Evolutionary conservation across 805 yeast species (phyloP).

Genomic region (Saccharomycopsis fibuligera): DNA sequence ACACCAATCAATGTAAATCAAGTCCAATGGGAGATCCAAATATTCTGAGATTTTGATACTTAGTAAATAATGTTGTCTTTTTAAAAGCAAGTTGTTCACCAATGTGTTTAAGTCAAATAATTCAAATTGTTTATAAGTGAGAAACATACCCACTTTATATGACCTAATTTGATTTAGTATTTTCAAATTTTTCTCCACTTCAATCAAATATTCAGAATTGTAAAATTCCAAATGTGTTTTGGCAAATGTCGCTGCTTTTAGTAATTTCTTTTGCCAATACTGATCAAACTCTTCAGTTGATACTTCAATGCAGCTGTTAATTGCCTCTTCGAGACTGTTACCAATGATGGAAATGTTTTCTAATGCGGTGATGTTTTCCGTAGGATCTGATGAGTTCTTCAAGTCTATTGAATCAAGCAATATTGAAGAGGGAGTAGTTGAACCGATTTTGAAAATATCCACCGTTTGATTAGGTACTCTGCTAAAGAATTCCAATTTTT

Average conservation of each 20-base stretch:
- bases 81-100: slow-evolving; percentile 45
- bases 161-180: slow-evolving; percentile 66
- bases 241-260: slow-evolving; percentile 83
- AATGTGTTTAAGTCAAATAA: slow-evolving; percentile 43
- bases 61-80: slow-evolving; percentile 53
- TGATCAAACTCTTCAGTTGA: slow-evolving; percentile 74
- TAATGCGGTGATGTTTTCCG: slow-evolving; percentile 20
- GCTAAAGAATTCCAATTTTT: slow-evolving; percentile 53
- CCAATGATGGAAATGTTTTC: slow-evolving; percentile 26
- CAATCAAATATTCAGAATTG: slow-evolving; percentile 56
- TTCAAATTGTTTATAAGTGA: slow-evolving; percentile 53
- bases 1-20: slow-evolving; percentile 76
- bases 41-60: slow-evolving; percentile 56
- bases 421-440: slow-evolving; percentile 76
- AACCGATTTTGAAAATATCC: slow-evolving; percentile 73
- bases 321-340: slow-evolving; percentile 47
- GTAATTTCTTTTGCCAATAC: slow-evolving; percentile 69
- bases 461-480: slow-evolving; percentile 53
- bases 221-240: slow-evolving; percentile 53
- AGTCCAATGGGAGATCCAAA: slow-evolving; percentile 39
- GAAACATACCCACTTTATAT: slow-evolving; percentile 57
- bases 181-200: slow-evolving; percentile 53
- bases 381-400: slow-evolving; percentile 14
- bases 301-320: slow-evolving; percentile 64
- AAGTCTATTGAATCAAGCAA: slow-evolving; percentile 68